These are phyloP conservation scores for Skeletonema costatum DNA, from an alignment of 108 stramenopile genomes.

Conservation along the genomic window DNA sequence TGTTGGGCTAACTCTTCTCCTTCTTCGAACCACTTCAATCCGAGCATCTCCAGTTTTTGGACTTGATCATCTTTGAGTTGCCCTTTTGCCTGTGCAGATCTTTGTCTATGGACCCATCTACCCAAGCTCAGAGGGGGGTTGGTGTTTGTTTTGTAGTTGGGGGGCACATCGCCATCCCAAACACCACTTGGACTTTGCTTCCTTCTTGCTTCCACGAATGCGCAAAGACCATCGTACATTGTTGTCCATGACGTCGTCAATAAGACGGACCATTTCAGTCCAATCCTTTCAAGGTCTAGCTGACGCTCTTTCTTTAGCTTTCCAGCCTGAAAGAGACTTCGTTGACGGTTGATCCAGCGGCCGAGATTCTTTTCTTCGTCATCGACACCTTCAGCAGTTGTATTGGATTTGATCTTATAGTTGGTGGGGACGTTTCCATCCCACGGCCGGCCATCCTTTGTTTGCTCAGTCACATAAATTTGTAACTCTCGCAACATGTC, in stretches of 20 bases:
- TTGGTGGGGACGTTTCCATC: conserved; percentile 84
- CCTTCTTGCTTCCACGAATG: conserved; percentile 60
- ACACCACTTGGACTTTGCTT: conserved; percentile 39
- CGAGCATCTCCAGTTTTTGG: conserved; percentile 63
- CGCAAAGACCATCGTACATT: conserved; percentile 79
- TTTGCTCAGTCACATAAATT: conserved; percentile 71
- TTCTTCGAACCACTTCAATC: conserved; percentile 69
- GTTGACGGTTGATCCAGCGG: conserved; percentile 88
- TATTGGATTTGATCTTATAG: conserved; percentile 68
- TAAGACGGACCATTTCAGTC: conserved; percentile 88
- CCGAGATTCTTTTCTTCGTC: conserved; percentile 79
- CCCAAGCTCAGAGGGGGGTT: conserved; percentile 77
- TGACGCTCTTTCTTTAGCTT: conserved; percentile 82
- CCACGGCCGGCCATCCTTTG: conserved; percentile 60
- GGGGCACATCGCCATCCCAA: conserved; percentile 89
- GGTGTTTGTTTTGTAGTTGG: conserved; percentile 72
- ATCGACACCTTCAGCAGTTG: conserved; percentile 46
- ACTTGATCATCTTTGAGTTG: conserved; percentile 84
- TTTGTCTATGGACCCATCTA: conserved; percentile 87
- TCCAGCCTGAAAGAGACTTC: conserved; percentile 84
- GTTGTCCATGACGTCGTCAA: conserved; percentile 81
- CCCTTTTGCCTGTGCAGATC: conserved; percentile 75
- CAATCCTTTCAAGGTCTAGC: conserved; percentile 71
- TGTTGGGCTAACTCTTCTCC: neutral
- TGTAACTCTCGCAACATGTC: conserved; percentile 86